Evolutionary conservation across 768 basidiomycete genomes (phyloP).

Genomic region (Trametes cingulata): DNA sequence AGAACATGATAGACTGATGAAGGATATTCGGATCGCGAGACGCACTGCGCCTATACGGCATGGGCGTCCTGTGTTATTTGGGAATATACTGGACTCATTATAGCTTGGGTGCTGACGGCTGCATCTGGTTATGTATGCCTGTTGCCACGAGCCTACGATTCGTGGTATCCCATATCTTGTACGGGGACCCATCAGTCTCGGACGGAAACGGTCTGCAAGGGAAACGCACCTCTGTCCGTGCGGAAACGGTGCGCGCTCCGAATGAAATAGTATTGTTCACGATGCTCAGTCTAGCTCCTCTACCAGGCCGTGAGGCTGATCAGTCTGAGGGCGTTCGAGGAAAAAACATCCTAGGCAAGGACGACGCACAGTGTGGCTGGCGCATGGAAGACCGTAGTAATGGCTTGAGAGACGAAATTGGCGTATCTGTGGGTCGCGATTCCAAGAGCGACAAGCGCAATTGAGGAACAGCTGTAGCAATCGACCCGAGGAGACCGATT

Average conservation of each 20-base stretch:
- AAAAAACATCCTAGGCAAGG: neutral
- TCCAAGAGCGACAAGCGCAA: conserved; percentile 13
- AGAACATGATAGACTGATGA: too few species aligned
- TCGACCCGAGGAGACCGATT: neutral
- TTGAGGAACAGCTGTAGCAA: conserved; percentile 15
- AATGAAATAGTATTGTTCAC: conserved; percentile 11
- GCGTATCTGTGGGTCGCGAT: conserved; percentile 2
- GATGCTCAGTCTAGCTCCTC: conserved; percentile 13
- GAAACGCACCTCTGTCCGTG: conserved; percentile 15
- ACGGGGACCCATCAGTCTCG: too few species aligned
- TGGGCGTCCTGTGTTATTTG: too few species aligned
- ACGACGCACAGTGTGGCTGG: conserved; percentile 6
- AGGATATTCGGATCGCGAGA: too few species aligned
- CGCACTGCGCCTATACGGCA: too few species aligned
- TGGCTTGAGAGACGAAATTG: conserved; percentile 16
- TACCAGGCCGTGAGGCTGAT: neutral
- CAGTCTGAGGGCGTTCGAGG: neutral
- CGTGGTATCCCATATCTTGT: conserved; percentile 21
- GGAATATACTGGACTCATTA: neutral
- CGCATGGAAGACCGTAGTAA: conserved; percentile 19
- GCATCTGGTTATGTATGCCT: conserved; percentile 22
- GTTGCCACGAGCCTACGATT: conserved; percentile 17
- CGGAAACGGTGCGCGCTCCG: conserved; percentile 13
- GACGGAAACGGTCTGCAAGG: neutral
- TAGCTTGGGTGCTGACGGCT: conserved; percentile 11